phyloP scores from a whole-genome alignment of 495 filamentous ascomycete species.

The Hypoxylon lenormandii region DNA sequence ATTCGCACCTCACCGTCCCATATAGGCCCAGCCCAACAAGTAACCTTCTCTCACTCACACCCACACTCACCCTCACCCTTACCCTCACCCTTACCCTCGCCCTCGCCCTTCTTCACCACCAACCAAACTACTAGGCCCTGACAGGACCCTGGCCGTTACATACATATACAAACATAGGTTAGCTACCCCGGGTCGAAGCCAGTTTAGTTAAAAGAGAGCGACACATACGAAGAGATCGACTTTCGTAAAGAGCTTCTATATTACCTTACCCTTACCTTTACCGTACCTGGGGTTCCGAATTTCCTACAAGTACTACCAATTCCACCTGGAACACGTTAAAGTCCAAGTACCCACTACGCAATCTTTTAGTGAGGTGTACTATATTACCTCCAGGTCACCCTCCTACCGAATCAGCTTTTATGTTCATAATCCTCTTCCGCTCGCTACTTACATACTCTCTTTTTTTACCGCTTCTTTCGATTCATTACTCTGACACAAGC shows the following conservation, averaged over 20 bases:
- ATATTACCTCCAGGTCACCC: slow-evolving; percentile 46
- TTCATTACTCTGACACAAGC: slow-evolving; percentile 44
- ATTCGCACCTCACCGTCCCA: slow-evolving; percentile 36
- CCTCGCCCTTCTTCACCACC: slow-evolving; percentile 2
- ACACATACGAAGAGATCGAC: slow-evolving; percentile 9
- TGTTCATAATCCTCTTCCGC: slow-evolving; percentile 46
- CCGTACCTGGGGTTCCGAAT: slow-evolving; percentile 10
- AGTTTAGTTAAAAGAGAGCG: slow-evolving; percentile 22
- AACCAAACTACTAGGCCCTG: slow-evolving; percentile 26
- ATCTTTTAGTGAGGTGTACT: slow-evolving; percentile 50
- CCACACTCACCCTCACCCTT: not conserved
- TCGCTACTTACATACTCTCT: slow-evolving; percentile 36
- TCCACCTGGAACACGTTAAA: slow-evolving; percentile 48
- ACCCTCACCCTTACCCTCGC: too few relatives aligned
- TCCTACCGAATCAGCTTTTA: slow-evolving; percentile 44
- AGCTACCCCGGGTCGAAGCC: slow-evolving; percentile 31
- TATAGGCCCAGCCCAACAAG: slow-evolving; percentile 9
- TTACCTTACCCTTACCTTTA: not conserved
- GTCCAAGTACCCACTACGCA: slow-evolving; percentile 48
- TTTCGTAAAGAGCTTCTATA: slow-evolving; percentile 16
- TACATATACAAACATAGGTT: slow-evolving; percentile 17
- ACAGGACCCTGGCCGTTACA: slow-evolving; percentile 39
- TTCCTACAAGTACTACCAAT: slow-evolving; percentile 46
- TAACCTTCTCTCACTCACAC: slow-evolving; percentile 2
- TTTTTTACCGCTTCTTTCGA: slow-evolving; percentile 43